A percentile compares a stretch with the other conserved stretches of the same genome.
Conservation (phyloP, 805 yeast species). For the Wickerhamiella qilinensis region DNA sequence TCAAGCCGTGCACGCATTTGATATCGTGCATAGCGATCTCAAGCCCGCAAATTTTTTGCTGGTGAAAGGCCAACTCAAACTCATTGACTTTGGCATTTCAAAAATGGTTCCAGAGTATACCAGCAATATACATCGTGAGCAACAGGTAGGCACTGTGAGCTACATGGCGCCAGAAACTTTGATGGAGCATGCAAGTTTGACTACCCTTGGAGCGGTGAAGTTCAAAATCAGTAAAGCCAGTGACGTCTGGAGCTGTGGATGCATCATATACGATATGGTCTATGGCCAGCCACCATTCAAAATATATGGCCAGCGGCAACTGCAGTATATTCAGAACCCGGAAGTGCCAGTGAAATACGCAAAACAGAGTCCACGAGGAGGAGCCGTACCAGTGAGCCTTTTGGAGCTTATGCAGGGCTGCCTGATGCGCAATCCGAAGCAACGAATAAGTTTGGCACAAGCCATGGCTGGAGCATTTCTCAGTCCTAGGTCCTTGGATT, state of each 20-base stretch:
- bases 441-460: neutral
- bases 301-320: slow-evolving; percentile 26
- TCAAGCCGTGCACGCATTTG: slow-evolving; percentile 71
- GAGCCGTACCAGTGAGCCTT: neutral
- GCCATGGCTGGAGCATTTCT: neutral
- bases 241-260: slow-evolving; percentile 97
- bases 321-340: neutral
- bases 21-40: slow-evolving; percentile 70
- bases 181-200: slow-evolving; percentile 31
- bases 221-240: slow-evolving; percentile 85
- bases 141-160: slow-evolving; percentile 88
- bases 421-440: neutral
- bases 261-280: slow-evolving; percentile 87
- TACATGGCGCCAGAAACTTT: slow-evolving; percentile 96
- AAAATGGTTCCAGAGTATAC: slow-evolving; percentile 88
- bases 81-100: slow-evolving; percentile 80
- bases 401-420: neutral
- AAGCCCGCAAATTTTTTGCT: slow-evolving; percentile 37
- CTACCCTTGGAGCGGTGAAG: slow-evolving; percentile 24
- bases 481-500: neutral
- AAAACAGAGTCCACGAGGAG: neutral
- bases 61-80: slow-evolving; percentile 67
- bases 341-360: neutral
- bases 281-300: slow-evolving; percentile 81
- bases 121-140: slow-evolving; percentile 69